Evolutionary conservation across 176 grass and related monocot species (phyloP), one percentile per base, ranked within the genome.

Genomic region (Avena sativa): DNA sequence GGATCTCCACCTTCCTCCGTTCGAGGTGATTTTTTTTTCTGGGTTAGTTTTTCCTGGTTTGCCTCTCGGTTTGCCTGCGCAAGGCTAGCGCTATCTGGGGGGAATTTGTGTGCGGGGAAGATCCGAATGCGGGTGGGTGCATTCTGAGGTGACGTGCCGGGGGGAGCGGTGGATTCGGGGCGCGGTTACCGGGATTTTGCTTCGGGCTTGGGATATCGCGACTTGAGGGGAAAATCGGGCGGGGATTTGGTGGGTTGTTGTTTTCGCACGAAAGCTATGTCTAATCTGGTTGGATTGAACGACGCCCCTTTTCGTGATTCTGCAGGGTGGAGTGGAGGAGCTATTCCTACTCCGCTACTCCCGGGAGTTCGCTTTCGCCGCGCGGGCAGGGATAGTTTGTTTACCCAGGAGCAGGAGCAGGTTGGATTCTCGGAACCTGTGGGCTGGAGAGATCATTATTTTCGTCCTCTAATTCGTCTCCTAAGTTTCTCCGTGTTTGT

Each of bases 351-450:
- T 47, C 8, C 25, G 28, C 64, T 66, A 15, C 63, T 66, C 63
- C 49, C 6, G 43, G 7, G 40, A 68, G 20, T 71, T 55, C 40
- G 73, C 79, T 83, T 57, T 73, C 30, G 55, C 73, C 55, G 44
- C 46, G 68, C 46, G 55, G 16, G 50, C 46, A 63, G 16, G 50
- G 23, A 44, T 17, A 88, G 84, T 70, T 34, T 4, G 32, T 84
- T 76, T 15, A 28, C 49, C 49, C 23, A 7, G 26, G 32, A 34
- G 30, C 30, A 32, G 30, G 74, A 85, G 81, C 77, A 81, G 81
- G 89, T 91, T 85, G 16, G 86, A 77, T 91, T 91, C 70, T 43
- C 21, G 51, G 77, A 81, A 63, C 51, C 34, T 61, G 17, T 85
- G 60, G n/a, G 59, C 80, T 85, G 69, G 40, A 81, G 69, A n/a